These are phyloP conservation scores for Trichoderma parareesei DNA, from an alignment of 495 filamentous ascomycete species.

Conservation along the genomic window DNA sequence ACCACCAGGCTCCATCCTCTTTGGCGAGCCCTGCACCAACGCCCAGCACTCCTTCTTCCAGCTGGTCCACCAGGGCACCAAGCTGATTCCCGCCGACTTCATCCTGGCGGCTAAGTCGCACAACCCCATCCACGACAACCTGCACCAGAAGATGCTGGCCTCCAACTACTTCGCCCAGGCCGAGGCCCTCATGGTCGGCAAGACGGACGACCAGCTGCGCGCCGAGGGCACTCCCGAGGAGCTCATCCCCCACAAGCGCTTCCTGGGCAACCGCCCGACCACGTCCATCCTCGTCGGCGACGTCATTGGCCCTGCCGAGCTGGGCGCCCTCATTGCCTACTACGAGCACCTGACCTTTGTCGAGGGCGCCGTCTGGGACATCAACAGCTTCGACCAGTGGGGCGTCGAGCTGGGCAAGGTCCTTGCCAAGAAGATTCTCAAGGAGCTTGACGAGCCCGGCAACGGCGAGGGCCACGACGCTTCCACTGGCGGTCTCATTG, in stretches of 20 bases:
- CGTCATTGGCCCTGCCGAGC: slow-evolving; percentile 86
- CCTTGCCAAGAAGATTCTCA: slow-evolving; percentile 82
- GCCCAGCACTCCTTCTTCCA: slow-evolving; percentile 99
- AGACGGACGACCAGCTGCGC: slow-evolving; percentile 83
- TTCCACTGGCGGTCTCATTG: slow-evolving; percentile 80
- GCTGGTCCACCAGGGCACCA: slow-evolving; percentile 96
- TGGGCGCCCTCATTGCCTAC: slow-evolving; percentile 94
- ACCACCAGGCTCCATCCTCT: slow-evolving; percentile 58
- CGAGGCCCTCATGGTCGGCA: slow-evolving; percentile 97
- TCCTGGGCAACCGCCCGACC: slow-evolving; percentile 94
- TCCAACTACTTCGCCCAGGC: slow-evolving; percentile 98
- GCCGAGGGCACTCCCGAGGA: slow-evolving; percentile 73
- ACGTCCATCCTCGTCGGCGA: slow-evolving; percentile 83
- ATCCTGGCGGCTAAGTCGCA: slow-evolving; percentile 91
- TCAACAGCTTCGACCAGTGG: slow-evolving; percentile 99
- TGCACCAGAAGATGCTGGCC: slow-evolving; percentile 97
- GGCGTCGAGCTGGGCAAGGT: slow-evolving; percentile 97
- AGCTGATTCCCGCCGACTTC: slow-evolving; percentile 97
- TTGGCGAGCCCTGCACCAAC: slow-evolving; percentile 97
- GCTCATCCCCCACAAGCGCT: slow-evolving; percentile 95
- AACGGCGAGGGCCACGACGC: slow-evolving; percentile 66
- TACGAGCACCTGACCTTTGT: slow-evolving; percentile 98
- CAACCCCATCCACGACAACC: slow-evolving; percentile 86
- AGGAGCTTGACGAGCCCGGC: slow-evolving; percentile 68
- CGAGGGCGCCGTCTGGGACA: slow-evolving; percentile 96